A percentile compares a stretch with the other conserved stretches of the same genome.
Conservation (phyloP, 148 eudicot species). For the Nepenthes gracilis region DNA sequence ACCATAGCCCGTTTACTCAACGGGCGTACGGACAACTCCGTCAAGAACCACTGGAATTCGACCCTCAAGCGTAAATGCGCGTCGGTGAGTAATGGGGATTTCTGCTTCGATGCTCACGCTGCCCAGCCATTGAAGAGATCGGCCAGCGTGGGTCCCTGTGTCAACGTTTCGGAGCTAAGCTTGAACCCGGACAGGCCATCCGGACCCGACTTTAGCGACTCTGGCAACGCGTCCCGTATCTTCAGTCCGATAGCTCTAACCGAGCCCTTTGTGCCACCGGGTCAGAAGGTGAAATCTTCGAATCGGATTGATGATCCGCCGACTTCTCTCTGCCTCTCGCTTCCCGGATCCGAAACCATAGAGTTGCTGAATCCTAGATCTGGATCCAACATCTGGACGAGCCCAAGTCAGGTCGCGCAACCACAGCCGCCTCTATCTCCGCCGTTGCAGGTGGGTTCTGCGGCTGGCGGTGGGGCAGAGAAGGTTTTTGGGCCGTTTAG, state of each 20-base stretch:
- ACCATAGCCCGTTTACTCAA: constrained; percentile 42
- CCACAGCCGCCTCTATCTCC: constrained; percentile 1
- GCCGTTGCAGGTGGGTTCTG: background rate
- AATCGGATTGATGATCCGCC: constrained; percentile 16
- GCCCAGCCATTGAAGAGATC: constrained; percentile 42
- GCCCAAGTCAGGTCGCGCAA: background rate
- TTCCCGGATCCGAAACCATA: constrained; percentile 28
- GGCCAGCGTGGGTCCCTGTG: constrained; percentile 34
- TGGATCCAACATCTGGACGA: constrained; percentile 4
- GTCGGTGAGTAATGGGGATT: constrained; percentile 32
- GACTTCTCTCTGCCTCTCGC: constrained; percentile 31
- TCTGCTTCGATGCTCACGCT: constrained; percentile 2
- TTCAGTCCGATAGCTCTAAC: constrained; percentile 24
- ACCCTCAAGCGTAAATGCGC: constrained; percentile 44
- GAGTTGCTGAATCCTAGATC: background rate
- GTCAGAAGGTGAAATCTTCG: constrained; percentile 7
- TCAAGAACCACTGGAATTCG: constrained; percentile 59
- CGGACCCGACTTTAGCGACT: constrained; percentile 37
- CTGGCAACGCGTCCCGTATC: constrained; percentile 9
- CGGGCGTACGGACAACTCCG: constrained; percentile 61
- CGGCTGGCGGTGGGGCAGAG: constrained; percentile 5
- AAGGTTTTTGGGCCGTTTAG: constrained; percentile 27
- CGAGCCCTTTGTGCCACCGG: constrained; percentile 8
- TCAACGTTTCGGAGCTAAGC: constrained; percentile 10
- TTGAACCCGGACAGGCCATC: constrained; percentile 30